Evolutionary conservation across 345 rosid species (phyloP).

Genomic region (Dipteronia dyeriana): DNA sequence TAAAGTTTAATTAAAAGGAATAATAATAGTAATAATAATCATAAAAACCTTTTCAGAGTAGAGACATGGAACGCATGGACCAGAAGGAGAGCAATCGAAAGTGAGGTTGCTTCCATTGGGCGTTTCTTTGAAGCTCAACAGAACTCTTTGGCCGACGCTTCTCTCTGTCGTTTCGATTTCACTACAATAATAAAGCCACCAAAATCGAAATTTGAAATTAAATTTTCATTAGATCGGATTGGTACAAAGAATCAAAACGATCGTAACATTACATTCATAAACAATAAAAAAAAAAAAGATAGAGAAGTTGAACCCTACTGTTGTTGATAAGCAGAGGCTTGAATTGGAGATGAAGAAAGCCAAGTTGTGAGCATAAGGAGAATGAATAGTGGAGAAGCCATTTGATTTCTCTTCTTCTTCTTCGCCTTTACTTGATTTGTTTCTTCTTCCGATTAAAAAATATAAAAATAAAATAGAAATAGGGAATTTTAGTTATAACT

Average conservation of each 20-base stretch:
- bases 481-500: no score
- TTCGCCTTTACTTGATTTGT: neutral
- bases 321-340: slow-evolving; percentile 11
- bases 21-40: neutral
- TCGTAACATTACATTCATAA: neutral
- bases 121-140: slow-evolving; percentile 69
- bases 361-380: neutral
- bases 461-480: no score
- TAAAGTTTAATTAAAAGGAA: neutral
- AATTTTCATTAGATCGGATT: neutral
- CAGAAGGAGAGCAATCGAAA: slow-evolving; percentile 89
- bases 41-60: slow-evolving; percentile 73
- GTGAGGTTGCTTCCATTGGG: slow-evolving; percentile 63
- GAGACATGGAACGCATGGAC: slow-evolving; percentile 81
- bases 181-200: slow-evolving; percentile 13
- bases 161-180: slow-evolving; percentile 22
- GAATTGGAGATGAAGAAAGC: neutral
- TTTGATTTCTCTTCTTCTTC: neutral
- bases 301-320: neutral
- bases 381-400: slow-evolving; percentile 1
- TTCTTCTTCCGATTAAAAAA: no score
- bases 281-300: neutral
- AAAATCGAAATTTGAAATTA: neutral
- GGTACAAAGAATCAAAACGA: neutral
- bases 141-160: slow-evolving; percentile 49